Conservation (phyloP, 192 early-diverging fungal genomes). For the Umbelopsis sp. region DNA sequence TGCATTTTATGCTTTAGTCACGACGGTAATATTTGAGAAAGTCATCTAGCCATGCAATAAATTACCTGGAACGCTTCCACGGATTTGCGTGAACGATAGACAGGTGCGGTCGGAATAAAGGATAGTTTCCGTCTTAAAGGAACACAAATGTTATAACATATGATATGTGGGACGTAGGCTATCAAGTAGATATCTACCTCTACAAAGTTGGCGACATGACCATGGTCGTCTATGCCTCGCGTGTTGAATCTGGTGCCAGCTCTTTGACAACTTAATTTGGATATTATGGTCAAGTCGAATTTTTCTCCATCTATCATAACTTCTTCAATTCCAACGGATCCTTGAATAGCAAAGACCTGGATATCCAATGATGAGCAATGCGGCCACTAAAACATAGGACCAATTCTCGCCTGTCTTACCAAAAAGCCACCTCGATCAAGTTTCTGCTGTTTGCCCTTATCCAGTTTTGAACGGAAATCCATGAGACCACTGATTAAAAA, state of each 20-base stretch:
- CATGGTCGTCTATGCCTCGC: constrained; percentile 95
- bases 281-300: constrained; percentile 65
- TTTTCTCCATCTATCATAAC: constrained; percentile 40
- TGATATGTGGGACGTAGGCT: not conserved
- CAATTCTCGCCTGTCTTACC: constrained; percentile 36
- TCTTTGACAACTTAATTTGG: constrained; percentile 77
- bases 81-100: constrained; percentile 81
- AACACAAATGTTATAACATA: constrained; percentile 3
- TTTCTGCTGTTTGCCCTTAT: constrained; percentile 57
- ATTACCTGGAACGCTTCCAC: constrained; percentile 80
- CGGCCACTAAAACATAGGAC: not conserved
- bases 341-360: constrained; percentile 73
- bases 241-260: constrained; percentile 92
- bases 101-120: constrained; percentile 57
- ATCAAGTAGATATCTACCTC: constrained; percentile 52
- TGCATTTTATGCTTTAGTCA: too few relatives aligned
- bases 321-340: constrained; percentile 66
- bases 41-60: not conserved
- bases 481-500: constrained; percentile 81
- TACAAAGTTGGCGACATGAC: constrained; percentile 98
- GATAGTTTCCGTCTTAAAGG: constrained; percentile 78
- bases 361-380: constrained; percentile 39
- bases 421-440: constrained; percentile 80
- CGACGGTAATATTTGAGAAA: too few relatives aligned
- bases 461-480: constrained; percentile 79